Evolutionary conservation across 495 filamentous ascomycete genomes (phyloP).

Genomic region (Penicillium arizonense): DNA sequence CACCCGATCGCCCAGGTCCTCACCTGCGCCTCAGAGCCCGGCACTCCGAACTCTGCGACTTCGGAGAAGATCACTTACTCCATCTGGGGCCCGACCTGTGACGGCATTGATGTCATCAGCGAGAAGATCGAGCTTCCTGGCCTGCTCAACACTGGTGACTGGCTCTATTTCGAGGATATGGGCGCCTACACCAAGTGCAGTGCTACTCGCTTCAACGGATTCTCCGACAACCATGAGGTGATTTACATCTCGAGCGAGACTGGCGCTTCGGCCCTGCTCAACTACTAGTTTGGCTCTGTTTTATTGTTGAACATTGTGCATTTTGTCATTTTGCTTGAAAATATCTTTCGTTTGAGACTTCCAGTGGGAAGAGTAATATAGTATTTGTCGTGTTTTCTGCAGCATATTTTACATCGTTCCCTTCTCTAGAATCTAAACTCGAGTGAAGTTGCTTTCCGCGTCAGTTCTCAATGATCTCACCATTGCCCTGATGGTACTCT

Average conservation of each 20-base stretch:
- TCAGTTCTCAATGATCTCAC: background rate
- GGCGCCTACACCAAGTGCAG: constrained; percentile 98
- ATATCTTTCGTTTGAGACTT: background rate
- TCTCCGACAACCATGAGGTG: constrained; percentile 85
- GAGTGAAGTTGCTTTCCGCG: background rate
- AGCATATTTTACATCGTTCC: background rate
- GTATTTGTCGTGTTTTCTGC: constrained; percentile 10
- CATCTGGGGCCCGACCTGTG: constrained; percentile 97
- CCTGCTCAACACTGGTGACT: constrained; percentile 85
- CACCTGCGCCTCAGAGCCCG: constrained; percentile 49
- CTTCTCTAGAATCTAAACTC: background rate
- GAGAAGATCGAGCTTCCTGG: constrained; percentile 70
- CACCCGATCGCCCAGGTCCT: constrained; percentile 81
- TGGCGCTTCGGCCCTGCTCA: constrained; percentile 75
- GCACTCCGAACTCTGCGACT: constrained; percentile 49
- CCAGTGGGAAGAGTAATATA: background rate
- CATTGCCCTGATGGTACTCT: background rate
- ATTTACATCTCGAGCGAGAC: constrained; percentile 93
- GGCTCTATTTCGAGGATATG: constrained; percentile 99
- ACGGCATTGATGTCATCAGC: constrained; percentile 91
- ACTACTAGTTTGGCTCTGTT: constrained; percentile 32
- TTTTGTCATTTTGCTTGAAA: constrained; percentile 6
- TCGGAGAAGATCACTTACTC: constrained; percentile 65
- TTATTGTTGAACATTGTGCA: constrained; percentile 1
- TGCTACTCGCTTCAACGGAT: constrained; percentile 98